Percentiles rank a stretch among this genome's conserved stretches.
phyloP scores from a whole-genome alignment of 805 yeast species.

The Jamesozyma rosinii region DNA sequence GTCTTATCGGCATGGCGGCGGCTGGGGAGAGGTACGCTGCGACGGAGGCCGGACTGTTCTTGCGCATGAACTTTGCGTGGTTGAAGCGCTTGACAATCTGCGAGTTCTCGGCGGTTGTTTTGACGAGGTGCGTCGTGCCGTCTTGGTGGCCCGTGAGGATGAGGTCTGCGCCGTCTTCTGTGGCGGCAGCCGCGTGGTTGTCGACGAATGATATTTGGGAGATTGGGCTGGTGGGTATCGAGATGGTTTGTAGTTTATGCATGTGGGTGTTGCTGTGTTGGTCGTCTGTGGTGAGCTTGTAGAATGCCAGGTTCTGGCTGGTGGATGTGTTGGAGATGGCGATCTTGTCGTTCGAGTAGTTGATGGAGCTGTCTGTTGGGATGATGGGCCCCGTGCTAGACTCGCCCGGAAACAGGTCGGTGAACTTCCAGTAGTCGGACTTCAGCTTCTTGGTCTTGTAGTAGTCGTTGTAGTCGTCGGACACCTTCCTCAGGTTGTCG shows the following conservation, averaged over 20 bases:
- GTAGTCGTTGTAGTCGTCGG: constrained; percentile 25
- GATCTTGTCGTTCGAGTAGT: constrained; percentile 11
- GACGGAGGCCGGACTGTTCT: neutral
- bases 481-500: constrained; percentile 19
- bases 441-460: constrained; percentile 20
- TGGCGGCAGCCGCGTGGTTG: neutral
- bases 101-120: constrained; percentile 50
- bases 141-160: constrained; percentile 66
- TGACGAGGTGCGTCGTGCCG: constrained; percentile 65
- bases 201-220: constrained; percentile 3
- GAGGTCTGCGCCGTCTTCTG: constrained; percentile 4
- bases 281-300: constrained; percentile 5
- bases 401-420: neutral
- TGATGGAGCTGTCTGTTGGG: constrained; percentile 8
- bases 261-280: constrained; percentile 6
- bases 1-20: constrained; percentile 10
- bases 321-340: constrained; percentile 13
- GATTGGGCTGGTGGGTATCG: constrained; percentile 21
- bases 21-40: neutral
- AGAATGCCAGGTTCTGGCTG: constrained; percentile 16
- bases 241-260: constrained; percentile 17
- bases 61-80: constrained; percentile 54
- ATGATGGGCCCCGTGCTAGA: too few relatives aligned
- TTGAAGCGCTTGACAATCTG: constrained; percentile 71
- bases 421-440: constrained; percentile 21